Evolutionary conservation across 345 rosid species (phyloP), one percentile per base, ranked within the genome.

Genomic region (Syzygium grande): DNA sequence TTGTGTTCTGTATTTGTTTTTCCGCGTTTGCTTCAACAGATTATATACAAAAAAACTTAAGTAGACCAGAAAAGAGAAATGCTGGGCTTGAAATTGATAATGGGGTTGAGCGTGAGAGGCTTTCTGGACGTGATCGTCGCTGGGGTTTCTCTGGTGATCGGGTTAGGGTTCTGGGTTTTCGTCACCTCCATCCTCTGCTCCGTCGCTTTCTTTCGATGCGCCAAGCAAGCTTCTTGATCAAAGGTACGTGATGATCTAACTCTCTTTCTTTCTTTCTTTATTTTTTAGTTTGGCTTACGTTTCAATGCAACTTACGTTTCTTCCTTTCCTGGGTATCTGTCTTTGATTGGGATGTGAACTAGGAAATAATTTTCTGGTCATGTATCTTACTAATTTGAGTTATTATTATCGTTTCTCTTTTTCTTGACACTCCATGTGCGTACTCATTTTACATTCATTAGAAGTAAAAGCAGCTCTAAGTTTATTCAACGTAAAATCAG

Each of bases 191-290:
- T 97, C 73, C 95, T 97, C 77, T 96, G 99, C 90, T 94, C 94
- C 51, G 95, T 91, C 78, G 97, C 98, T 89, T 97, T 97, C 94
- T 85, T 95, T 87, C 93, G 92, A 90, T 93, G 95, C 88, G 93
- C 92, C 91, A 96, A 92, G 92, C 87, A 84, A 41, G 88, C 65
- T 27, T 88, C 87, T 88, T 88, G 16, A 88, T 80, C 77, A 73
- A 73, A 9, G 49, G 23, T 34, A 9, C 49, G 7, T 34, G 13
- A 68, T 68, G 46, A 73, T 73, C 80, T 2, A 9, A 9, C 80
- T 73, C 80, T 73, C 7, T 9, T 30, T 65, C 16, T 17, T 30
- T 34, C 22, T 17, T 17, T 34, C 46, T 34, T 34, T 68, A 23
- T 68, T 30, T 17, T 9, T 68, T 1, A 11, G 80, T 10, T 73